Evolutionary conservation across 371 early-diverging fungal genomes (phyloP).

Genomic region (Choanephora cucurbitarum): DNA sequence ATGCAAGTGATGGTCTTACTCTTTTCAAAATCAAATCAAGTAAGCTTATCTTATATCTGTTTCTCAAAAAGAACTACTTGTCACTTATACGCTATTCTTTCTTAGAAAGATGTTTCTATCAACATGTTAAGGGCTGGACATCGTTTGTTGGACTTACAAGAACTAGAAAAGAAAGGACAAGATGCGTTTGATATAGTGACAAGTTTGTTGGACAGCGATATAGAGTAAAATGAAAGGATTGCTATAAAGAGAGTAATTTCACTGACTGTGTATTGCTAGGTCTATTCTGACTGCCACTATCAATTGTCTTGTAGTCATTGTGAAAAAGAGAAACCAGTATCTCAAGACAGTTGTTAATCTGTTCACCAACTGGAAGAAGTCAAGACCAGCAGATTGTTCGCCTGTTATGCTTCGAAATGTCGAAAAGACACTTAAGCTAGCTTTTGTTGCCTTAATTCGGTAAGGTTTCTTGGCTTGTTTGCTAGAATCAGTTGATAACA

Average conservation of each 20-base stretch:
- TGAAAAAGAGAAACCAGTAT: conserved; percentile 39
- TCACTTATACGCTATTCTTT: not conserved
- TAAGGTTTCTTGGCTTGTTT: conserved; percentile 13
- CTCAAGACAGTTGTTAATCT: conserved; percentile 23
- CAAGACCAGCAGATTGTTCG: conserved; percentile 28
- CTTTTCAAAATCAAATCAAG: conserved; percentile 32
- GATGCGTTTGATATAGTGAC: conserved; percentile 28
- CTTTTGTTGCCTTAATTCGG: conserved; percentile 48
- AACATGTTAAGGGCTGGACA: conserved; percentile 43
- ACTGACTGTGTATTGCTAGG: conserved; percentile 7
- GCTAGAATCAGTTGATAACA: no score
- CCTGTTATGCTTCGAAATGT: conserved; percentile 44
- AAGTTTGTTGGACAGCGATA: conserved; percentile 13
- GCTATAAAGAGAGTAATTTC: conserved; percentile 1
- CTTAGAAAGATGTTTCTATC: conserved; percentile 41
- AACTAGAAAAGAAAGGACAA: conserved; percentile 40
- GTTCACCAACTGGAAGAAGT: conserved; percentile 30
- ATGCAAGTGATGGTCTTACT: conserved; percentile 43
- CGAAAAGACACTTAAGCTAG: conserved; percentile 43
- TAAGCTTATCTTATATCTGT: not conserved
- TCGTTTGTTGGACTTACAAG: conserved; percentile 34
- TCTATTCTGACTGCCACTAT: conserved; percentile 48
- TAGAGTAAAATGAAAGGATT: conserved; percentile 14
- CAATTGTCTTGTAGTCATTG: conserved; percentile 41
- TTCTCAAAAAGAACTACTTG: no score